A percentile compares a stretch with the other conserved stretches of the same genome.
Evolutionary conservation across 2,329 filamentous ascomycete species (phyloP).

Genomic region (Lasiodiplodia theobromae): DNA sequence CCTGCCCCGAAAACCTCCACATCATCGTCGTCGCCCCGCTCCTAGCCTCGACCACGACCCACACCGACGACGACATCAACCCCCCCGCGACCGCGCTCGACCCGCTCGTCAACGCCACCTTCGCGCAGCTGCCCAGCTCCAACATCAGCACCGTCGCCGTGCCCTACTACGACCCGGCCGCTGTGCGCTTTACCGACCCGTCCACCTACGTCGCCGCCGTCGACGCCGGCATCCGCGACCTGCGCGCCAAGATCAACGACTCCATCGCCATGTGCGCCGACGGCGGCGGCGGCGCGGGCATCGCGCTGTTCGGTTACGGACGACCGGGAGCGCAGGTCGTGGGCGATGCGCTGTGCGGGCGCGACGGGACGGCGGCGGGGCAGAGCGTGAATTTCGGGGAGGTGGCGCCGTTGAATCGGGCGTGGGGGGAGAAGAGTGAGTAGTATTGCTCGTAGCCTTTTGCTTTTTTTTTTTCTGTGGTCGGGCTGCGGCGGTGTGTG

Average conservation of each 20-base stretch:
- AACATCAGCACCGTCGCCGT: not conserved
- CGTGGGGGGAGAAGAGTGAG: conserved; percentile 2
- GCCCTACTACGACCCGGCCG: not conserved
- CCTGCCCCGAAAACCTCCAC: not conserved
- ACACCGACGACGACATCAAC: not conserved
- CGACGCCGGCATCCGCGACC: not conserved
- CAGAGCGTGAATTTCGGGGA: not conserved
- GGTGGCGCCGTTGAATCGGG: not conserved
- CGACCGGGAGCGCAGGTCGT: not conserved
- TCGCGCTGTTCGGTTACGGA: not conserved
- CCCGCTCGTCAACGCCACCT: not conserved
- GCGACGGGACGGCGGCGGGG: not conserved
- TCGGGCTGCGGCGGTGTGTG: not conserved
- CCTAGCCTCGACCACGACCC: not conserved
- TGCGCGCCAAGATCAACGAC: not conserved
- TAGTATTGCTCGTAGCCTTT: too few species aligned
- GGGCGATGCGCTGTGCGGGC: conserved; percentile 6
- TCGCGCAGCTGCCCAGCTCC: not conserved
- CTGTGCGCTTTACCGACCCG: not conserved
- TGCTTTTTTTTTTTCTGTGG: not conserved
- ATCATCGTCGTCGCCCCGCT: conserved; percentile 1
- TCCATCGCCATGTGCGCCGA: not conserved
- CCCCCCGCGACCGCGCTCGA: not conserved
- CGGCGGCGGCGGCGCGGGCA: not conserved
- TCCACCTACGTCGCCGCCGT: not conserved